These are phyloP conservation scores for Phytopythium helicoides DNA, from an alignment of 352 stramenopile genomes.

Conservation along the genomic window DNA sequence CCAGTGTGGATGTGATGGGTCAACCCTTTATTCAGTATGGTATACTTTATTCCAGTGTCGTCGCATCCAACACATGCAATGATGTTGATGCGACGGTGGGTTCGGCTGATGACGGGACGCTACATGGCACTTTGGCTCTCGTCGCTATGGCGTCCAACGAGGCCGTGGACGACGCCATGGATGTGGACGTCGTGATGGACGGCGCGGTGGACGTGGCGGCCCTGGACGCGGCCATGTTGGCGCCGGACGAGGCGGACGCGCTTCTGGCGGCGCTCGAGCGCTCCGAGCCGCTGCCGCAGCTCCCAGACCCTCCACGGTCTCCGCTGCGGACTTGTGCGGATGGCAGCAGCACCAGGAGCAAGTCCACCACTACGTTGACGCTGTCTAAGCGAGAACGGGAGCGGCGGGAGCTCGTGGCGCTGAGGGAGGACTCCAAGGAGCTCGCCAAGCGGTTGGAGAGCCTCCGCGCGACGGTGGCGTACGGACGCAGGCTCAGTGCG, in stretches of 20 bases:
- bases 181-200: too few relatives aligned
- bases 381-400: constrained; percentile 20
- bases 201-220: too few relatives aligned
- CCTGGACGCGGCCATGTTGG: not conserved
- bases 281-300: not conserved
- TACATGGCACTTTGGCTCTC: too few relatives aligned
- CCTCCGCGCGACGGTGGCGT: constrained; percentile 1
- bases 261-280: constrained; percentile 5
- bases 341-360: not conserved
- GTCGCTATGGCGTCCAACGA: too few relatives aligned
- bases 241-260: constrained; percentile 8
- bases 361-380: not conserved
- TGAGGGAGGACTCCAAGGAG: constrained; percentile 19
- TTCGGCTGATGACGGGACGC: too few relatives aligned
- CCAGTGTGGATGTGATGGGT: too few relatives aligned
- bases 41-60: too few relatives aligned
- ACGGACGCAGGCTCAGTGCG: not conserved
- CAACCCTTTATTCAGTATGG: too few relatives aligned
- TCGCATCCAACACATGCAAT: too few relatives aligned
- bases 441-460: constrained; percentile 16
- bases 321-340: not conserved
- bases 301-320: constrained; percentile 1
- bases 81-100: too few relatives aligned
- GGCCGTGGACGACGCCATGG: too few relatives aligned
- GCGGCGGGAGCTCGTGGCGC: constrained; percentile 24